Evolutionary conservation across 768 basidiomycete species (phyloP).

Genomic region (Auricularia cornea): DNA sequence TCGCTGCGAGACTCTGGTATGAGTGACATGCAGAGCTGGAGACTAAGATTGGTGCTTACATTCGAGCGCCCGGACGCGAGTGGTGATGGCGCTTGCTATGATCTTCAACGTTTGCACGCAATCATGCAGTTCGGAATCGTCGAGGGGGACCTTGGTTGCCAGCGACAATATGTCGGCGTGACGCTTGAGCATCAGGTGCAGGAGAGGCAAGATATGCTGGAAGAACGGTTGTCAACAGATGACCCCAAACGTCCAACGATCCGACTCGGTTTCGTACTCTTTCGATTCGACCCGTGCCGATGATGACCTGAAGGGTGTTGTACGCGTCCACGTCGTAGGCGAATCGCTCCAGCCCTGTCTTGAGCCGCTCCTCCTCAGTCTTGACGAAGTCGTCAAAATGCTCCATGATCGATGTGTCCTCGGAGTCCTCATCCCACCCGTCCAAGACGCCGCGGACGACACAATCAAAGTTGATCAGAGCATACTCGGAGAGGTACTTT

Average conservation of each 20-base stretch:
- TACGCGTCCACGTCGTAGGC: conserved; percentile 25
- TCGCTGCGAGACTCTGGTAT: neutral
- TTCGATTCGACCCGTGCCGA: conserved; percentile 28
- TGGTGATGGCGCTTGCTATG: conserved; percentile 26
- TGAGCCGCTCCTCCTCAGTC: conserved; percentile 19
- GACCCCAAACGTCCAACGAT: neutral
- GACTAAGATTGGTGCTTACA: neutral
- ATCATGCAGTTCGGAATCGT: conserved; percentile 24
- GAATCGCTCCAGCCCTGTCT: conserved; percentile 20
- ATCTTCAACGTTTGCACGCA: conserved; percentile 23
- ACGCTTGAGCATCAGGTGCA: conserved; percentile 26
- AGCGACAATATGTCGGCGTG: conserved; percentile 24
- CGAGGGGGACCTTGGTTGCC: conserved; percentile 1
- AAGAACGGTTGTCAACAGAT: neutral
- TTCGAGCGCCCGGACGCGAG: conserved; percentile 25
- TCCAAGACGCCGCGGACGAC: neutral
- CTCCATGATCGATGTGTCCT: conserved; percentile 15
- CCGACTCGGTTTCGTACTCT: conserved; percentile 18
- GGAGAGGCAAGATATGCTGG: conserved; percentile 27
- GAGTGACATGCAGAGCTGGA: too few species aligned
- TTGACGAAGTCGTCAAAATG: conserved; percentile 21
- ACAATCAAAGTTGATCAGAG: conserved; percentile 4
- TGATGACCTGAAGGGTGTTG: conserved; percentile 21
- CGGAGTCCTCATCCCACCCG: conserved; percentile 1
- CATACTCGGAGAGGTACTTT: conserved; percentile 15